Base-by-base conservation (phyloP, 1,284 basidiomycete genomes). In the Apiotrichum laibachii region DNA sequence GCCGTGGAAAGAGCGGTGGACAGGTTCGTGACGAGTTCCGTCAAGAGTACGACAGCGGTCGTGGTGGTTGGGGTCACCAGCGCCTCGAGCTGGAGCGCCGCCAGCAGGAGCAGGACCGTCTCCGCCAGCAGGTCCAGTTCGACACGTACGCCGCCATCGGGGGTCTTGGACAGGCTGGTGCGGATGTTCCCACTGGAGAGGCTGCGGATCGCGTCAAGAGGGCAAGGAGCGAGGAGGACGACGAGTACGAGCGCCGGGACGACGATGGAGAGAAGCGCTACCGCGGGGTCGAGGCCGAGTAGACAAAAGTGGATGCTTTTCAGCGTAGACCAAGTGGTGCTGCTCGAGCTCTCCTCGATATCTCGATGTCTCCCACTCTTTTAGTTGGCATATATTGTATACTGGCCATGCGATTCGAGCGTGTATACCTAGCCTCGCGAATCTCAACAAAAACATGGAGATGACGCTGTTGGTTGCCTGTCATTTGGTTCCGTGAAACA, bases 1-100 rank as follows among this genome's bases (percentile, higher is more conserved):
- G 96, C 21, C 83, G 96, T 64, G 96, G 96, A 22, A 92, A 92
- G 77, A 94, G 91, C 65, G 96, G 96, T 45, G 96, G 96, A 0
- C 96, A 99, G 81, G 87, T 88, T 31, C 84, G 93, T 68, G 96
- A 99, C 75, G 96, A 99, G 75, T 96, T 97, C 75, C 80, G 96
- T 60, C 89, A 95, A 75, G 96, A 99, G 79, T 99, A 96, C 75
- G 94, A 98, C 75, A 89, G 92, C 54, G 92, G 92, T 33, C 85
- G 92, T 53, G 92, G 95, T 48, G 96, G 96, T 15, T 99, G 95
- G 95, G 96, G 95, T 59, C 82, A 84, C 65, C 72, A 77, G 57
- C 67, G 73, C 8, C 53, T 82, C 39, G 75, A 82, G 77, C 72
- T 82, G 74, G 71, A 80, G 75, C 64, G 90, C 88, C 59, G 73